Base-by-base conservation (phyloP, 768 basidiomycete genomes). In the Trametes meyenii region DNA sequence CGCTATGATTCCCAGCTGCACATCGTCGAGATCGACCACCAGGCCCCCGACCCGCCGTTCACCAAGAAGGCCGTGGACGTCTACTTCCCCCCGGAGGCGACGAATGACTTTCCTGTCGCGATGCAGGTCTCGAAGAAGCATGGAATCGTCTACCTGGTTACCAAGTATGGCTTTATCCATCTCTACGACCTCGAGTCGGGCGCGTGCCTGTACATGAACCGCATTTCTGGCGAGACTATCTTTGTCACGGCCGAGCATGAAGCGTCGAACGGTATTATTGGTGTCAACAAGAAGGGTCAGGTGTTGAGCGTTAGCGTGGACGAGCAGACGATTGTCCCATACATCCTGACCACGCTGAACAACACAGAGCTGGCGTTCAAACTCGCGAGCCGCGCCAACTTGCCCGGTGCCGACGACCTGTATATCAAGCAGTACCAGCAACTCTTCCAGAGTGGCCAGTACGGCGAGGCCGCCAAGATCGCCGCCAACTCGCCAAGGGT, bases 281-380 rank as follows among this genome's bases (percentile, higher is more conserved):
- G 96, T 66, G 95, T 99, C 72, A 99, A 99, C 85, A 93, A 96
- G 84, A 98, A 98, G 78, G 97, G 97, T 35, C 97, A 99, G 76
- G 94, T 98, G 17, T 83, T 99, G 58, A 95, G 93, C 68, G 97
- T 99, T 65, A 94, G 89, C 66, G 90, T 98, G 65, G 97, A 99
- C 74, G 97, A 98, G 72, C 87, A 93, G 70, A 95, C 94, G 19
- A 87, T 98, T 70, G 87, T 99, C 65, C 96, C 96, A 2, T 99
- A 98, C 75, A 92, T 97, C 66, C 81, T 98, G 63, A 86, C 85
- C 49, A 94, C 92, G 5, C 84, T 98, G 70, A 98, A 97, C 81
- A 98, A 98, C 77, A 90, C 94, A 57, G 96, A 97, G 65, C 89
- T 99, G 54, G 97, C 97, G 11, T 96, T 98, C 83, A 97, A 97